A percentile compares a stretch with the other conserved stretches of the same genome.
Evolutionary conservation across 768 basidiomycete genomes (phyloP).

Genomic region (Boletus sp.): DNA sequence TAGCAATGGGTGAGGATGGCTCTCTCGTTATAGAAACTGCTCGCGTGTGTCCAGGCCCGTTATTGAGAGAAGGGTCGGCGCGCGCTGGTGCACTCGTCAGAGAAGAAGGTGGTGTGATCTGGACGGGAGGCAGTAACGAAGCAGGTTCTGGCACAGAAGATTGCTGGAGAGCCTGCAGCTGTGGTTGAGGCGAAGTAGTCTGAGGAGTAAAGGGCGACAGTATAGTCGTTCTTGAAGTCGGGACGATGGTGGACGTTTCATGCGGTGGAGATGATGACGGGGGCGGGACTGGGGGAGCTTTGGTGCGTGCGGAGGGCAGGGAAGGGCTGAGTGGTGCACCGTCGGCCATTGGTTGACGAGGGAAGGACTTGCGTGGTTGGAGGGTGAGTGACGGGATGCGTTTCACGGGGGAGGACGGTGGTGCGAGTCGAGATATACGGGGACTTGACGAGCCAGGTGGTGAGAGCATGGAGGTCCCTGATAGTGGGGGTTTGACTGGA

Average conservation of each 20-base stretch:
- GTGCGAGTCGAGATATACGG: conserved; percentile 29
- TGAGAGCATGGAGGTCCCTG: conserved; percentile 26
- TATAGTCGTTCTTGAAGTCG: conserved; percentile 36
- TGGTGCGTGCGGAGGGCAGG: conserved; percentile 21
- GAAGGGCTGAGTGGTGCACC: conserved; percentile 31
- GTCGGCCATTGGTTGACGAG: conserved; percentile 41
- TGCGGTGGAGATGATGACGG: conserved; percentile 20
- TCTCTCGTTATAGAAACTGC: conserved; percentile 22
- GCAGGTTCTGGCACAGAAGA: conserved; percentile 14
- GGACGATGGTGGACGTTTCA: conserved; percentile 12
- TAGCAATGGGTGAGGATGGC: conserved; percentile 25
- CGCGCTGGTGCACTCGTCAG: conserved; percentile 5
- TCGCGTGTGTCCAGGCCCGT: conserved; percentile 10
- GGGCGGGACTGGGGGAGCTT: conserved; percentile 18
- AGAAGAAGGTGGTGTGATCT: conserved; percentile 16
- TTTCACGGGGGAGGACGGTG: conserved; percentile 55
- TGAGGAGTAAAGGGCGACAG: conserved; percentile 36
- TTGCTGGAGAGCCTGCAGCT: conserved; percentile 19
- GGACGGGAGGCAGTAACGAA: conserved; percentile 10
- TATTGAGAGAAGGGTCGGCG: conserved; percentile 1
- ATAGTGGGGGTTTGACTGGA: conserved; percentile 46
- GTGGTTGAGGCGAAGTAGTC: conserved; percentile 32
- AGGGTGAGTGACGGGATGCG: conserved; percentile 44
- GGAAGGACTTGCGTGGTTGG: conserved; percentile 49
- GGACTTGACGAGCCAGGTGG: conserved; percentile 29